Conservation (phyloP, 2,329 filamentous ascomycete species). For the Hansfordia pulvinata region DNA sequence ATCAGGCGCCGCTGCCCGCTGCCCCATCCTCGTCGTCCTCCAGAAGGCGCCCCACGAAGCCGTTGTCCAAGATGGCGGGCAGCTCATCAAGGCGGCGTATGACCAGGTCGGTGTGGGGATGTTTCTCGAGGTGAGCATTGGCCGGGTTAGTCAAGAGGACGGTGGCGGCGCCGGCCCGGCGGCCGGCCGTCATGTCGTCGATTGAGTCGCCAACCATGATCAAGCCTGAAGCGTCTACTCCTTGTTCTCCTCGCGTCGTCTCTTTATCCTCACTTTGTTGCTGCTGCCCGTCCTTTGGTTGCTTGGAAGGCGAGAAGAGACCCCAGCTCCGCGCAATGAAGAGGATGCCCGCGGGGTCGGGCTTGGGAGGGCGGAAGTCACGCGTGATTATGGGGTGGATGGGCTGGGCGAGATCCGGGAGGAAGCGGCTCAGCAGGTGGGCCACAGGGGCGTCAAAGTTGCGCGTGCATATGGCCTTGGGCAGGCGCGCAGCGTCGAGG, state of each 20-base stretch:
- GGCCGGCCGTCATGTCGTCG: constrained; percentile 86
- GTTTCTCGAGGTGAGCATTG: constrained; percentile 56
- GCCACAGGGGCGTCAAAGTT: constrained; percentile 78
- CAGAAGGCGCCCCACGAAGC: constrained; percentile 49
- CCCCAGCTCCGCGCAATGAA: constrained; percentile 74
- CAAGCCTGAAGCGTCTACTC: constrained; percentile 30
- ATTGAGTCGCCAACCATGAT: constrained; percentile 69
- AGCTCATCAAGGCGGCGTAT: constrained; percentile 64
- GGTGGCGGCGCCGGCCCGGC: constrained; percentile 72
- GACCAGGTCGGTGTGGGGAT: constrained; percentile 65
- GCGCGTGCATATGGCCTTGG: constrained; percentile 81
- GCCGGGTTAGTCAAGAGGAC: constrained; percentile 78
- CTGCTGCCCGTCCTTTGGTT: constrained; percentile 3
- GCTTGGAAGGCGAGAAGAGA: constrained; percentile 20
- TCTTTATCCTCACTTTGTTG: too few relatives aligned
- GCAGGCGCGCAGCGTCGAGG: constrained; percentile 51
- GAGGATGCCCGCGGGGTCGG: constrained; percentile 74
- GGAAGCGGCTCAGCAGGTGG: constrained; percentile 63
- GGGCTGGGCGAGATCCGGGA: constrained; percentile 45
- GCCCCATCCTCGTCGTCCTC: too few relatives aligned
- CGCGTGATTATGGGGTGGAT: constrained; percentile 77
- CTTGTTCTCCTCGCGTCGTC: constrained; percentile 7
- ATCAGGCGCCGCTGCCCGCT: too few relatives aligned
- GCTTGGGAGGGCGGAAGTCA: constrained; percentile 74
- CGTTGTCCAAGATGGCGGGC: constrained; percentile 58